A percentile compares a stretch with the other conserved stretches of the same genome.
Evolutionary conservation across 2,329 filamentous ascomycete species (phyloP).

Genomic region (Claviceps humidiphila): DNA sequence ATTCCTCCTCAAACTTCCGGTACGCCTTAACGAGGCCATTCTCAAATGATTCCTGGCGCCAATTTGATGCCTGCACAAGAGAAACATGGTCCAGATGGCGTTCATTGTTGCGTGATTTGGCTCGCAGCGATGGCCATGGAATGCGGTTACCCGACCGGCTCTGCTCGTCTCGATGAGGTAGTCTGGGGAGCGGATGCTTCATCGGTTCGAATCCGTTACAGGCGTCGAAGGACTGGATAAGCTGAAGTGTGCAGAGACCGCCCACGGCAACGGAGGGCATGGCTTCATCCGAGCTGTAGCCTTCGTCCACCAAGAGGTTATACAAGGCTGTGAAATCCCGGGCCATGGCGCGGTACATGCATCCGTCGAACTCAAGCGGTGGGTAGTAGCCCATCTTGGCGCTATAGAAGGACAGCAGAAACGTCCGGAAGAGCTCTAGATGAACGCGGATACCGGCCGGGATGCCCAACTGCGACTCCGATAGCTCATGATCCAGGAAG

Average conservation of each 20-base stretch:
- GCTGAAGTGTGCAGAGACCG: conserved; percentile 58
- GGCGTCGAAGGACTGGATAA: conserved; percentile 51
- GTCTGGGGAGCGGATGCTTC: conserved; percentile 51
- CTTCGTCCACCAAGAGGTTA: conserved; percentile 53
- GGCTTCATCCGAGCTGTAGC: conserved; percentile 34
- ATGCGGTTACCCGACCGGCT: conserved; percentile 18
- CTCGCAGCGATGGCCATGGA: conserved; percentile 27
- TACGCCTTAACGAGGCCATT: conserved; percentile 55
- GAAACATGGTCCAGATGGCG: conserved; percentile 39
- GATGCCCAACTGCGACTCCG: conserved; percentile 51
- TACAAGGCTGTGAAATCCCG: conserved; percentile 61
- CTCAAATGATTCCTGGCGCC: conserved; percentile 22
- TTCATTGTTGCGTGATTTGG: conserved; percentile 33
- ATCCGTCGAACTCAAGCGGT: conserved; percentile 32
- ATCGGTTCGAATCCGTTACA: conserved; percentile 46
- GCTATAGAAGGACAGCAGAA: conserved; percentile 53
- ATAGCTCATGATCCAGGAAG: conserved; percentile 61
- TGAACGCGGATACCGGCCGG: conserved; percentile 48
- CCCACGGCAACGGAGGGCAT: conserved; percentile 44
- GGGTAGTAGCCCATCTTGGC: conserved; percentile 61
- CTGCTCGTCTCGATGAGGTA: conserved; percentile 36
- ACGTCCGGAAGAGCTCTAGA: conserved; percentile 58
- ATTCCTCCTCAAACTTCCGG: conserved; percentile 53
- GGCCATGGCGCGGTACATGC: conserved; percentile 47
- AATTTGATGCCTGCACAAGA: conserved; percentile 37